Evolutionary conservation across 2,329 filamentous ascomycete genomes (phyloP).

Genomic region (Hortaea werneckii): DNA sequence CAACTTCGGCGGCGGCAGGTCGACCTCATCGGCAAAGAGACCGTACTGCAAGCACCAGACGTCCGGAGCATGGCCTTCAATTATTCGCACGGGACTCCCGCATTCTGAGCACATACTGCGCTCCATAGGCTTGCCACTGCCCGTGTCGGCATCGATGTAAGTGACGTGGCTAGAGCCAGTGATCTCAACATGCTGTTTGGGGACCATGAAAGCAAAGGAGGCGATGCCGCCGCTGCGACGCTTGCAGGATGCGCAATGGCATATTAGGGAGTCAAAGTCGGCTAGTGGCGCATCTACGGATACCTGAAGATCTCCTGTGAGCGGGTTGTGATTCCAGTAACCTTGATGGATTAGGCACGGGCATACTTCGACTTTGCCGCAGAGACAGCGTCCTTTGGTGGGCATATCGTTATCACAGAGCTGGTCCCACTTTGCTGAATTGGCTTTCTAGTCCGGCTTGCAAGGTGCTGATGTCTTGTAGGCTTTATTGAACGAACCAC

Average conservation of each 20-base stretch:
- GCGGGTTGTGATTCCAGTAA: not conserved
- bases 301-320: not conserved
- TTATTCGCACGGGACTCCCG: constrained; percentile 11
- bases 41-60: constrained; percentile 13
- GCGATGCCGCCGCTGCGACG: constrained; percentile 11
- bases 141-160: constrained; percentile 8
- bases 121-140: constrained; percentile 11
- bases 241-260: constrained; percentile 13
- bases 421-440: too few species aligned
- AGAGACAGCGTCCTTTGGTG: not conserved
- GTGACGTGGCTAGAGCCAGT: constrained; percentile 4
- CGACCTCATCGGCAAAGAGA: constrained; percentile 8
- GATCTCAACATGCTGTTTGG: constrained; percentile 8
- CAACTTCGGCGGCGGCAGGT: constrained; percentile 9
- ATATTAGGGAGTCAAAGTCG: constrained; percentile 7
- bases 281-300: not conserved
- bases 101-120: constrained; percentile 10
- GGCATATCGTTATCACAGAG: not conserved
- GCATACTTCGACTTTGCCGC: not conserved
- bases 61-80: constrained; percentile 9
- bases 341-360: not conserved
- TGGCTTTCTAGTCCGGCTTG: too few species aligned
- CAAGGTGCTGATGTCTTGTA: too few species aligned
- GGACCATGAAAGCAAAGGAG: constrained; percentile 11
- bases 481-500: too few species aligned